These are phyloP conservation scores for Blastobotrys ciferrii DNA, from an alignment of 1,139 yeast genomes.

Conservation along the genomic window DNA sequence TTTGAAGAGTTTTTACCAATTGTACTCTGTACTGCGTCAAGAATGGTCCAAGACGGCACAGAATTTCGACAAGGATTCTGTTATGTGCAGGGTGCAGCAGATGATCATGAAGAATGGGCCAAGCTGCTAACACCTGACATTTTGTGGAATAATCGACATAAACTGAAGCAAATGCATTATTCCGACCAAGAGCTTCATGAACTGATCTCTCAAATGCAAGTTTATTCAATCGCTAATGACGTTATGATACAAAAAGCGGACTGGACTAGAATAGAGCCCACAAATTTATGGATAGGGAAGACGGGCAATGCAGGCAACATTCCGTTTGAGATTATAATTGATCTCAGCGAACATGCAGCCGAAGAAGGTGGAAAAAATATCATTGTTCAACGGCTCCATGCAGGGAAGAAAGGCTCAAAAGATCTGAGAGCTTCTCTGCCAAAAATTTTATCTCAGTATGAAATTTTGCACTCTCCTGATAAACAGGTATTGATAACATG, in stretches of 20 bases:
- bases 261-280: conserved; percentile 19
- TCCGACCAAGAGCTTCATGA: conserved; percentile 43
- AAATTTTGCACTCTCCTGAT: conserved; percentile 14
- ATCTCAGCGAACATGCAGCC: conserved; percentile 21
- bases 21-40: conserved; percentile 64
- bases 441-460: conserved; percentile 33
- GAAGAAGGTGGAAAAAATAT: conserved; percentile 1
- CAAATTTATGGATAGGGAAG: conserved; percentile 24
- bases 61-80: conserved; percentile 46
- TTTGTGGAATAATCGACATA: conserved; percentile 53
- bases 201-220: conserved; percentile 20
- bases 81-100: conserved; percentile 91
- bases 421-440: conserved; percentile 49
- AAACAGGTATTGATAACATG: conserved; percentile 49
- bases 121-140: conserved; percentile 49
- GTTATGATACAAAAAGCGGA: neutral
- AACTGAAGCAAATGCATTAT: conserved; percentile 38
- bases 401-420: conserved; percentile 64
- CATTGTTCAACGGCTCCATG: conserved; percentile 36
- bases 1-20: conserved; percentile 43
- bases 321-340: conserved; percentile 9
- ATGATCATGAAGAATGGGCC: conserved; percentile 90
- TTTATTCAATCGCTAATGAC: neutral
- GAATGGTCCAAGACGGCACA: conserved; percentile 54
- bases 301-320: neutral